These are phyloP conservation scores for Tricholoma matsutake DNA, from an alignment of 768 basidiomycete genomes.

Conservation along the genomic window DNA sequence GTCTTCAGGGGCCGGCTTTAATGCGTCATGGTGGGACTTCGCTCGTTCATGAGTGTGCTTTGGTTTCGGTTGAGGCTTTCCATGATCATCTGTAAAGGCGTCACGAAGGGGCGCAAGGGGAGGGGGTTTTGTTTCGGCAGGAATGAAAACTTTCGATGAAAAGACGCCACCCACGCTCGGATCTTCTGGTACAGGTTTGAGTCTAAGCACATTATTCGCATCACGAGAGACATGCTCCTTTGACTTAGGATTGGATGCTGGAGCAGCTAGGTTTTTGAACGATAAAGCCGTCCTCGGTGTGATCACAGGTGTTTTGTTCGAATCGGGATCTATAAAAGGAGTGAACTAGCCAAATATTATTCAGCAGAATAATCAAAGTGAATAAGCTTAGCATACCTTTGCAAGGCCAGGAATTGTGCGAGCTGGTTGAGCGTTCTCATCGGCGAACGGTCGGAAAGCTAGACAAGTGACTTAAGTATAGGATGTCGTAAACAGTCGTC, in stretches of 20 bases:
- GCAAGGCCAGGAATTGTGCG: slow-evolving; percentile 37
- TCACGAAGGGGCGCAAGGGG: slow-evolving; percentile 40
- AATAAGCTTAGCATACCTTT: slow-evolving; percentile 31
- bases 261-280: slow-evolving; percentile 44
- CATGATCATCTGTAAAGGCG: slow-evolving; percentile 43
- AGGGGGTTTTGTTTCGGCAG: slow-evolving; percentile 41
- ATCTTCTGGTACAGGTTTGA: slow-evolving; percentile 36
- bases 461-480: slow-evolving; percentile 15
- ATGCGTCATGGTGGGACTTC: slow-evolving; percentile 37
- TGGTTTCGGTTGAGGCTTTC: slow-evolving; percentile 37
- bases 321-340: slow-evolving; percentile 58
- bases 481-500: slow-evolving; percentile 1
- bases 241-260: slow-evolving; percentile 24
- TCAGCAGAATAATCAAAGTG: slow-evolving; percentile 12
- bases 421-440: slow-evolving; percentile 51
- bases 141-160: slow-evolving; percentile 60
- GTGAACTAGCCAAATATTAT: slow-evolving; percentile 45
- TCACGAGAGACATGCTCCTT: slow-evolving; percentile 27
- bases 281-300: slow-evolving; percentile 45
- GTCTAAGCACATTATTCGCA: slow-evolving; percentile 18
- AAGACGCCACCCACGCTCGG: slow-evolving; percentile 42
- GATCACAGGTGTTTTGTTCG: slow-evolving; percentile 40
- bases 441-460: slow-evolving; percentile 71
- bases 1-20: slow-evolving; percentile 19
- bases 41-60: slow-evolving; percentile 40